A percentile compares a stretch with the other conserved stretches of the same genome.
phyloP scores from a whole-genome alignment of 2,329 filamentous ascomycete genomes.

The Aspergillus fumigatiaffinis region DNA sequence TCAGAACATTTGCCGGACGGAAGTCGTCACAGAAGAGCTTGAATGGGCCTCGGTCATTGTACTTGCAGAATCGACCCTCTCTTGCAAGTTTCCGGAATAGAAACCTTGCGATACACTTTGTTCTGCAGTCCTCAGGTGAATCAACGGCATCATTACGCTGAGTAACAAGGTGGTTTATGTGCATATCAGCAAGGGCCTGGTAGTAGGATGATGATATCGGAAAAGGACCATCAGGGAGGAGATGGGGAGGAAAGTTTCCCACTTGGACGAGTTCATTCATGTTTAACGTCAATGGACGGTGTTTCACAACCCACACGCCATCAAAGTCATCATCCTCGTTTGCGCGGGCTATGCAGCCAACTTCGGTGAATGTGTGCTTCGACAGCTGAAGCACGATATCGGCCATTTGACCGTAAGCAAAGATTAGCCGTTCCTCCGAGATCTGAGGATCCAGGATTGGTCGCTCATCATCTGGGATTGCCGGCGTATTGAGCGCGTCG shows the following conservation, averaged over 20 bases:
- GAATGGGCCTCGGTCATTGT: conserved; percentile 18
- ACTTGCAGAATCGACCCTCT: conserved; percentile 9
- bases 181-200: conserved; percentile 37
- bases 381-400: conserved; percentile 38
- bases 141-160: conserved; percentile 38
- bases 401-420: conserved; percentile 40
- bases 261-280: conserved; percentile 38
- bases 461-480: not conserved
- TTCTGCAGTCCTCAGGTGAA: conserved; percentile 17
- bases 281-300: conserved; percentile 39
- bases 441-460: conserved; percentile 34
- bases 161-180: conserved; percentile 38
- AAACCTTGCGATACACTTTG: conserved; percentile 17
- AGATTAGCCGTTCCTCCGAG: conserved; percentile 28
- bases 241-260: conserved; percentile 13
- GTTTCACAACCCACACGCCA: conserved; percentile 19
- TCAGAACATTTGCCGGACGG: conserved; percentile 23
- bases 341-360: conserved; percentile 22
- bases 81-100: not conserved
- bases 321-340: conserved; percentile 25
- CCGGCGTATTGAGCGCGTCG: not conserved
- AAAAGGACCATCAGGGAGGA: conserved; percentile 18
- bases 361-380: conserved; percentile 29
- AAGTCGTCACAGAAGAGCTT: conserved; percentile 25
- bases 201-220: conserved; percentile 35